Evolutionary conservation across 768 basidiomycete species (phyloP).

Genomic region (Peribolospora kevripleyi): DNA sequence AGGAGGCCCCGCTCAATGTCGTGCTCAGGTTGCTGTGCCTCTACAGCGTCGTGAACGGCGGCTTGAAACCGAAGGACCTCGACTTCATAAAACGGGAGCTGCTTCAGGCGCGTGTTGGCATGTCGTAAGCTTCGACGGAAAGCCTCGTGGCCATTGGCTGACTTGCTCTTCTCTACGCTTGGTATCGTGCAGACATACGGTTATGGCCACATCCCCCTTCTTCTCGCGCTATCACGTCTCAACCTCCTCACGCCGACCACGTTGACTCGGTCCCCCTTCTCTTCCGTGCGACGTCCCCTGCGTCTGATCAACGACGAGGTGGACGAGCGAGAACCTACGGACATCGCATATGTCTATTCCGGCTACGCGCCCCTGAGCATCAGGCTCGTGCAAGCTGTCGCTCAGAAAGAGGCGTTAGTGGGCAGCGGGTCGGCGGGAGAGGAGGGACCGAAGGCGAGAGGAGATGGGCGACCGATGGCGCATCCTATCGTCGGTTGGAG

Average conservation of each 20-base stretch:
- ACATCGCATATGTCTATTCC: conserved; percentile 87
- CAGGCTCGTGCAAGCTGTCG: conserved; percentile 45
- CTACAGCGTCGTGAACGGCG: conserved; percentile 56
- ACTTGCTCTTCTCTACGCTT: conserved; percentile 29
- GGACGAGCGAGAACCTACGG: conserved; percentile 39
- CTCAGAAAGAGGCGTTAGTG: conserved; percentile 30
- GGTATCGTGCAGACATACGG: conserved; percentile 36
- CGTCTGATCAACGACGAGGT: conserved; percentile 82
- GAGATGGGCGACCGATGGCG: conserved; percentile 32
- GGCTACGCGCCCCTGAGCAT: conserved; percentile 87
- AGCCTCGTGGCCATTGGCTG: not conserved
- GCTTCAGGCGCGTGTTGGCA: conserved; percentile 37
- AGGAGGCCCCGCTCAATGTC: conserved; percentile 55
- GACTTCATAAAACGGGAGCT: conserved; percentile 80
- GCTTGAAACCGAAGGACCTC: conserved; percentile 61
- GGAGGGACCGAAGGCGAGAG: conserved; percentile 18
- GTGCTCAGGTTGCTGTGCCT: conserved; percentile 64
- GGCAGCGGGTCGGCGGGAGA: conserved; percentile 18
- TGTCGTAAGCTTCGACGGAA: not conserved
- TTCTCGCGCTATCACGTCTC: conserved; percentile 21
- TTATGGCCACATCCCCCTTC: conserved; percentile 29
- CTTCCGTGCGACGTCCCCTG: conserved; percentile 49
- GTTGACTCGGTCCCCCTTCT: conserved; percentile 43
- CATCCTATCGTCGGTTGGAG: conserved; percentile 92
- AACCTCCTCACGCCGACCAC: conserved; percentile 23